Evolutionary conservation across 208 protist species (phyloP).

Genomic region (Angomonas desouzai): DNA sequence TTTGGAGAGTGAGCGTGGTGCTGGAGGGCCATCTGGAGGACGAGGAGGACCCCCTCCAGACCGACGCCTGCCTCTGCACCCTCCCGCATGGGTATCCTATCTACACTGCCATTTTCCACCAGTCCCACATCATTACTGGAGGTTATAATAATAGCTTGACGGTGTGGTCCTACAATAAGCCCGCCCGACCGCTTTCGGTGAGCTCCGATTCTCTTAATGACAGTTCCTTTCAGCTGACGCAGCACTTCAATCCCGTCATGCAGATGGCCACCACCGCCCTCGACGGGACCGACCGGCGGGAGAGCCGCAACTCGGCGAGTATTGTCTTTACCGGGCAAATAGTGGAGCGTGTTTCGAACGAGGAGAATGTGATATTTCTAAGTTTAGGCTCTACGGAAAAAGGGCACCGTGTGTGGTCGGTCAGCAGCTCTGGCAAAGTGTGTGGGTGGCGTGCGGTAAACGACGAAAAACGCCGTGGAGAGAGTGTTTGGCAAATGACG

Average conservation of each 20-base stretch:
- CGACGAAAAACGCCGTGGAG: constrained; percentile 13
- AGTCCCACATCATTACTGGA: constrained; percentile 65
- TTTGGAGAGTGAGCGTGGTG: constrained; percentile 32
- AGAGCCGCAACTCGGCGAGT: background rate
- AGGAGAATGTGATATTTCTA: constrained; percentile 31
- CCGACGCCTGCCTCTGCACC: constrained; percentile 29
- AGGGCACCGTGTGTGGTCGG: constrained; percentile 62
- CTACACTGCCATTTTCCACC: constrained; percentile 68
- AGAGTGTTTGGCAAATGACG: constrained; percentile 52
- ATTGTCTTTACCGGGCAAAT: background rate
- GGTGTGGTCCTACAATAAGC: constrained; percentile 48
- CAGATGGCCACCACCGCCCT: background rate
- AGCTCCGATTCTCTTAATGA: background rate
- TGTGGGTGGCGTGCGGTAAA: constrained; percentile 59
- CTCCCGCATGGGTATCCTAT: constrained; percentile 67
- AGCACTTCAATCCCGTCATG: constrained; percentile 10
- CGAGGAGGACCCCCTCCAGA: background rate
- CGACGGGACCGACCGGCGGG: background rate
- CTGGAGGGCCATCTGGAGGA: background rate
- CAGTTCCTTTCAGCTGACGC: constrained; percentile 6
- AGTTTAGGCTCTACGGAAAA: constrained; percentile 47
- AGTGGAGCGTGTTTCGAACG: constrained; percentile 3
- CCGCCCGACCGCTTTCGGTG: constrained; percentile 6
- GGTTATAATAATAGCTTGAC: constrained; percentile 61
- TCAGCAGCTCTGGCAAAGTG: constrained; percentile 57